Base-by-base conservation (phyloP, 148 eudicot genomes). In the Diospyros kaki region DNA sequence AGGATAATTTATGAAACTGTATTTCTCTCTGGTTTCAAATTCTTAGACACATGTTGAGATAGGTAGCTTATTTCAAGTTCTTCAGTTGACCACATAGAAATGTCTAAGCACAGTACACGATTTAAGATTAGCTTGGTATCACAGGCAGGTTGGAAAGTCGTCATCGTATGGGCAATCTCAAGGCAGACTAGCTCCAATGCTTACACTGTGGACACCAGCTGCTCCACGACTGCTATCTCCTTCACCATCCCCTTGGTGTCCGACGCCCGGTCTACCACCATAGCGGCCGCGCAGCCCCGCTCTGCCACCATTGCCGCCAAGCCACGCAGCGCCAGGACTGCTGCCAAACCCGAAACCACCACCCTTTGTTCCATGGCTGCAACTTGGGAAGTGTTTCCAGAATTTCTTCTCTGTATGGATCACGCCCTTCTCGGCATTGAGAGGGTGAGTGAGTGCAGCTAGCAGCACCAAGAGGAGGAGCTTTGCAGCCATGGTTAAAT, bases 391-490 rank as follows among this genome's bases (percentile, higher is more conserved):
- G 58, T 48, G 70, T 58, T 64, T 75, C 13, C 66, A 75, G 66
- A 75, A 64, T 18, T 18, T 63, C 53, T 43, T 2, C 17, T 70
- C 50, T 69, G 69, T 48, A 3, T 75, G 68, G 7, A 54, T 44
- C 15, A n/a, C 46, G 8, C 28, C 45, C 53, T 62, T 69, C 43
- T 68, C 77, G 50, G 81, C 84, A 73, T 69, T 76, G 68, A 54
- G 72, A 63, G 71, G 69, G 80, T 80, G 59, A 73, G 68, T 14
- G 17, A 84, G 72, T 4, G 76, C 78, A 72, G 77, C 70, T 38
- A 81, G 56, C 50, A 84, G 72, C 73, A 81, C 76, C 4, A 84
- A 53, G 41, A 78, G 39, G 11, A 66, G 72, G 73, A 81, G 50
- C 62, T 74, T 76, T 9, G 59, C 28, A 58, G 59, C 46, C 81